Base-by-base conservation (phyloP, 345 rosid genomes). In the Heritiera littoralis region DNA sequence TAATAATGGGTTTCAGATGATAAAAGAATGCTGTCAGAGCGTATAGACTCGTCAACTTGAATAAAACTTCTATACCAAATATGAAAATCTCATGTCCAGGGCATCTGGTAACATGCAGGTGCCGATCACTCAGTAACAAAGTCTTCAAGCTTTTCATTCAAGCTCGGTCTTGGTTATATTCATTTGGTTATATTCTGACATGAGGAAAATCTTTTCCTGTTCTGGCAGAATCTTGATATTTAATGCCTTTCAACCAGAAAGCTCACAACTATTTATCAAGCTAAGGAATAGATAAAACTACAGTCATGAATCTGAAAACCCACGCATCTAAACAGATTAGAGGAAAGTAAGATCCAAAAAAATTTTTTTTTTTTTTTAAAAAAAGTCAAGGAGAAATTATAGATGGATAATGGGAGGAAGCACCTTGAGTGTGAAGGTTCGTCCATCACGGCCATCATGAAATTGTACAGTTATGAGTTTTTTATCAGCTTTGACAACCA, bases 401-500 rank as follows among this genome's bases (percentile, higher is more conserved):
- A 67, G 70, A n/a, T 52, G 72, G 60, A 68, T 61, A 49, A 64
- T 0, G 30, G 74, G 46, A 75, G 54, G 80, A 83, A 61, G 73
- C 81, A 96, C 98, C 98, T 96, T 96, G 56, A 96, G 92, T 41
- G 99, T 96, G 85, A 96, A 96, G 83, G 99, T 87, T 51, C 98
- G 89, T 77, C 98, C 99, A 77, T 95, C 98, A 70, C 97, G 95
- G 65, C 99, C 98, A 85, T 96, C 98, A 38, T 94, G 92, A 83
- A 96, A 94, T 80, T 89, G 95, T 74, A 96, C 99, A 20, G 98
- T 96, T 89, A 96, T 80, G 66, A 96, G 92, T 81, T 90, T 96
- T 88, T 96, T 96, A 76, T 96, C 99, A 78, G 97, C 94, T 87
- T 92, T 94, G 83, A 94, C 94, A 78, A 91, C 94, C 87, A 96